A percentile compares a stretch with the other conserved stretches of the same genome.
Evolutionary conservation across 352 stramenopile genomes (phyloP).

Genomic region (Pythium dissotocum): DNA sequence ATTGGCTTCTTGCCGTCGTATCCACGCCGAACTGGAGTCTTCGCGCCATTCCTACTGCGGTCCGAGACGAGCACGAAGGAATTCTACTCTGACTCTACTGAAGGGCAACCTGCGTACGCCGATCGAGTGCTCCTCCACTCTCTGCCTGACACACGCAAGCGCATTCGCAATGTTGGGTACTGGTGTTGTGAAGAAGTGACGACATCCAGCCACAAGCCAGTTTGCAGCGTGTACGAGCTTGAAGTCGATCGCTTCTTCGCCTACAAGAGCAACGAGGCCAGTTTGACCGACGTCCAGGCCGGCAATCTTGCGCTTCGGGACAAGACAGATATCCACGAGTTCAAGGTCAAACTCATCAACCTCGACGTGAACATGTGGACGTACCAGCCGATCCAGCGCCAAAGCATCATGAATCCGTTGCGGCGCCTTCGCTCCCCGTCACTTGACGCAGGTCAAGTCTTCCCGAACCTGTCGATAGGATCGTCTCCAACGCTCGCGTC

Average conservation of each 20-base stretch:
- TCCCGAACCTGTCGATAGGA: neutral
- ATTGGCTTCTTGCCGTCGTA: conserved; percentile 80
- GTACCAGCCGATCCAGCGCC: conserved; percentile 31
- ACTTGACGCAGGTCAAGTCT: conserved; percentile 11
- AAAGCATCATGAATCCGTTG: conserved; percentile 4
- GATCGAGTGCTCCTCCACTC: conserved; percentile 75
- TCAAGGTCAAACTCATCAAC: conserved; percentile 73
- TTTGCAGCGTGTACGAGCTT: conserved; percentile 72
- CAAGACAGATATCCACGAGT: conserved; percentile 65
- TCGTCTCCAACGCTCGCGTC: neutral
- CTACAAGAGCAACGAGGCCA: conserved; percentile 62
- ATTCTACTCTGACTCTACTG: conserved; percentile 42
- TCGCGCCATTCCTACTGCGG: conserved; percentile 70
- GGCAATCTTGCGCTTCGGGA: conserved; percentile 59
- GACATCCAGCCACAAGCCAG: conserved; percentile 70
- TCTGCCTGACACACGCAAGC: conserved; percentile 58
- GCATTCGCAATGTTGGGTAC: conserved; percentile 57
- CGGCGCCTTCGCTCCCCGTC: conserved; percentile 16
- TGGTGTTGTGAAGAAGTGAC: conserved; percentile 67
- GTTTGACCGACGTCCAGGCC: conserved; percentile 40
- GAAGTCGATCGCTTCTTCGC: conserved; percentile 76
- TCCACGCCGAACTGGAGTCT: conserved; percentile 54
- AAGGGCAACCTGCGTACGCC: conserved; percentile 52
- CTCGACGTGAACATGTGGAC: conserved; percentile 81
- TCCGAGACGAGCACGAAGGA: conserved; percentile 53